Conservation (phyloP, 2,329 filamentous ascomycete genomes). For the Blumeria hordei region DNA sequence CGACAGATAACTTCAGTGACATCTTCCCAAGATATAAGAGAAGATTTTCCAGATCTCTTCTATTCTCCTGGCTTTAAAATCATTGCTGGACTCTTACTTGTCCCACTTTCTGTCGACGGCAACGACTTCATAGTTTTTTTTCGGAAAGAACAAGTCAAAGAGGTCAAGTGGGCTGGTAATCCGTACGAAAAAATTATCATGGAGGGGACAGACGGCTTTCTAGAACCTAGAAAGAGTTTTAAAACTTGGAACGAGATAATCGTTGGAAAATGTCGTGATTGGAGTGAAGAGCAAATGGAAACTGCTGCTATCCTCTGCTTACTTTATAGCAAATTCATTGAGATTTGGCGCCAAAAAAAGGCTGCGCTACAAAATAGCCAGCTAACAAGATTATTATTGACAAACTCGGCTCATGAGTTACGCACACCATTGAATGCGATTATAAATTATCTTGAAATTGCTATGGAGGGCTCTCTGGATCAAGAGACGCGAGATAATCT, state of each 20-base stretch:
- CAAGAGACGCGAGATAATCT: conserved; percentile 79
- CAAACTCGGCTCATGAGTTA: conserved; percentile 97
- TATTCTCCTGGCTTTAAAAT: conserved; percentile 59
- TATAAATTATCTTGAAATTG: conserved; percentile 85
- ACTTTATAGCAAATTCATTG: conserved; percentile 68
- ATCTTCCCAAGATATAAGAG: conserved; percentile 48
- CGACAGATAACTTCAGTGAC: conserved; percentile 50
- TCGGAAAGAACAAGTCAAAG: conserved; percentile 45
- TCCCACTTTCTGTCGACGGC: conserved; percentile 53
- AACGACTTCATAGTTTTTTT: conserved; percentile 81
- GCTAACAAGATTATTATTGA: conserved; percentile 52
- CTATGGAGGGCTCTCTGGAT: conserved; percentile 71
- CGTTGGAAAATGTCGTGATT: conserved; percentile 60
- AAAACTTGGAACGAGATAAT: conserved; percentile 62
- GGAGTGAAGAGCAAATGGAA: conserved; percentile 74
- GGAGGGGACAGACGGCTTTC: conserved; percentile 44
- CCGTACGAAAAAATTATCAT: conserved; percentile 59
- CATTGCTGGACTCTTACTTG: conserved; percentile 58
- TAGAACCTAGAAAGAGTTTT: conserved; percentile 63
- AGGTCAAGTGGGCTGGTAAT: conserved; percentile 61
- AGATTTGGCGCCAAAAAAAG: conserved; percentile 83
- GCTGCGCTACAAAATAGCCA: conserved; percentile 61
- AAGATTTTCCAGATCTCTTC: conserved; percentile 59
- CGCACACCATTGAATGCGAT: conserved; percentile 87
- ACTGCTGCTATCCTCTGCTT: conserved; percentile 70